Evolutionary conservation across 768 basidiomycete genomes (phyloP), one percentile per base, ranked within the genome.

Genomic region (Mycena venus): DNA sequence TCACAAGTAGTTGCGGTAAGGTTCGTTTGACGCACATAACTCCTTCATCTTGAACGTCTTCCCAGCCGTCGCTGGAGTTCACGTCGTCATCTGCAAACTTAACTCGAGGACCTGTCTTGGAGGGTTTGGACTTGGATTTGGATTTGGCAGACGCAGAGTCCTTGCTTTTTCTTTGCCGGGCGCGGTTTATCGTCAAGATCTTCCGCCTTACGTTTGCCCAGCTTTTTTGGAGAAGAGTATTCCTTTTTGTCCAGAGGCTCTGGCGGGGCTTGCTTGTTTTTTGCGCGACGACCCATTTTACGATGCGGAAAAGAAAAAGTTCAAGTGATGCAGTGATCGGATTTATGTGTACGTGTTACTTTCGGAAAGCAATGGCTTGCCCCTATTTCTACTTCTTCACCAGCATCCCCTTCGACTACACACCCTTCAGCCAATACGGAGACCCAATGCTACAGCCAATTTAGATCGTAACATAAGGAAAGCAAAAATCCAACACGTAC

Each of bases 271-370:
- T 97, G 96, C 85, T 96, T 96, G 84, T 94, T 92, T 83, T 94
- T 95, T 77, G 95, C 90, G 75, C 95, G 91, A 80, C 95, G 90
- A 74, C 96, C 96, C 96, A 97, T 96, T 72, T 42, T 55, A 69
- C 58, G 56, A 31, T 27, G 36, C 17, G 27, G 17, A 38, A 47
- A 21, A 69, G 29, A 59, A 74, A 81, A 82, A 79, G 78, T 75
- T 72, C 15, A 2, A 40, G 42, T n/a, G 27, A 49, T 49, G 47
- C 23, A 51, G 5, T 65, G 70, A 72, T 77, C 68, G 77, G 78
- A 77, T 69, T 70, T 69, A 79, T 78, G 75, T 78, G 62, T 72
- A 53, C 63, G 70, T 76, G 74, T 78, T 75, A 73, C 65, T 63
- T 75, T 71, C n/a, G 27, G 53, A 64, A 0, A 23, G 19, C 68